phyloP scores from a whole-genome alignment of 768 basidiomycete genomes.

The Mrakia blollopis region DNA sequence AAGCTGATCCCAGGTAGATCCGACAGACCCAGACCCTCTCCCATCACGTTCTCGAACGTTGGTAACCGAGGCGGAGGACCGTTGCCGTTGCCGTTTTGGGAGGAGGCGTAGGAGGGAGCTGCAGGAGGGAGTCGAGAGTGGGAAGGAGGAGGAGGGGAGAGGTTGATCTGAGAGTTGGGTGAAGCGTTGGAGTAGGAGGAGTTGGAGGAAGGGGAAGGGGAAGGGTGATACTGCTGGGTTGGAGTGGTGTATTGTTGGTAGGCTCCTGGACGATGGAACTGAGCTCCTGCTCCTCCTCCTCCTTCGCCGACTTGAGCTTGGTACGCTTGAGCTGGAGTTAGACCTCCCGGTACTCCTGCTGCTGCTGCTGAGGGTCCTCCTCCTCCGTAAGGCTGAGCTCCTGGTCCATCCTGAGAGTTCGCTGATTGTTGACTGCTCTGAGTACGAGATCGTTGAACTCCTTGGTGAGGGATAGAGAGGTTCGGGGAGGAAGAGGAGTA shows the following conservation, averaged over 20 bases:
- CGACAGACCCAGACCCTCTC: background rate
- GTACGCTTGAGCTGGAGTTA: conserved; percentile 74
- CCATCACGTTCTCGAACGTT: conserved; percentile 7
- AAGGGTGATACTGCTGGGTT: background rate
- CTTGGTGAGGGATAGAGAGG: conserved; percentile 3
- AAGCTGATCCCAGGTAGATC: background rate
- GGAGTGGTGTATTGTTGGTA: background rate
- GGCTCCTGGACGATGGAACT: background rate
- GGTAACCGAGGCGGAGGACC: conserved; percentile 10
- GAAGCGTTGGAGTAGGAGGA: conserved; percentile 20
- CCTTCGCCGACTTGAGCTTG: conserved; percentile 59
- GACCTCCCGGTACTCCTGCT: conserved; percentile 42
- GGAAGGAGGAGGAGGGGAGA: background rate
- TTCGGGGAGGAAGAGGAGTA: conserved; percentile 14
- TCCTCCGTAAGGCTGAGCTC: background rate
- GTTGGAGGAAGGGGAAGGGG: background rate
- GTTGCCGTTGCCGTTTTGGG: background rate
- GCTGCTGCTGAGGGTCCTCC: background rate
- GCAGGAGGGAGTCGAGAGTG: background rate
- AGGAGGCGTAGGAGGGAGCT: background rate
- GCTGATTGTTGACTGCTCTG: conserved; percentile 17
- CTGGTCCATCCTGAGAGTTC: background rate
- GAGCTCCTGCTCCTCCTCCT: background rate
- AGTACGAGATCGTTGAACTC: conserved; percentile 6
- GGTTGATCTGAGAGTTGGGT: background rate